phyloP scores from a whole-genome alignment of 2,329 filamentous ascomycete genomes.

The Arthrobotrys iridis region DNA sequence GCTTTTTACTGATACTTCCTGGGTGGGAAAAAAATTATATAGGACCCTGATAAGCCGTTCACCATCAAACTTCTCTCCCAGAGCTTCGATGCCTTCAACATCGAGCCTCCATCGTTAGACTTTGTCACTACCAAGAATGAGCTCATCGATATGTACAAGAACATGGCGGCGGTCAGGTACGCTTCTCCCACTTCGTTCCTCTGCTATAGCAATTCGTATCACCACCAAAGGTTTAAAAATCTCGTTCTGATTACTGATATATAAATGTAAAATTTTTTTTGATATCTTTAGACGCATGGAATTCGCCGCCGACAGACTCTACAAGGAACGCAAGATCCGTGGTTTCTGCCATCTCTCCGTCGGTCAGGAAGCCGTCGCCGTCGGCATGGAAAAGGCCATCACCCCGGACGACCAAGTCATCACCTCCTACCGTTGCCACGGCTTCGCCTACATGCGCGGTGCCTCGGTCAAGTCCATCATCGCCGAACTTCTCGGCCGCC shows the following conservation, averaged over 20 bases:
- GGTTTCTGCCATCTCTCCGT: conserved; percentile 99
- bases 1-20: neutral
- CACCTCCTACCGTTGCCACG: conserved; percentile 98
- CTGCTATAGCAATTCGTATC: neutral
- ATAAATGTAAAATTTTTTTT: neutral
- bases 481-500: conserved; percentile 91
- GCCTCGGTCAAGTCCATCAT: conserved; percentile 91
- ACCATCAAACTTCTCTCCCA: conserved; percentile 92
- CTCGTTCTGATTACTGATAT: conserved; percentile 4
- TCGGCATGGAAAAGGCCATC: conserved; percentile 96
- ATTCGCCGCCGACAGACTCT: conserved; percentile 97
- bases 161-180: conserved; percentile 95
- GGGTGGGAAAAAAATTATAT: too few relatives aligned
- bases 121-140: conserved; percentile 95
- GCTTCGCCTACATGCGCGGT: conserved; percentile 96
- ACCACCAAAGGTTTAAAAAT: neutral
- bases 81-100: conserved; percentile 99
- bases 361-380: conserved; percentile 95
- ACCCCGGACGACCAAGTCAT: conserved; percentile 92
- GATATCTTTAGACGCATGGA: conserved; percentile 85
- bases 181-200: conserved; percentile 60
- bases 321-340: conserved; percentile 99
- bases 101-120: conserved; percentile 94
- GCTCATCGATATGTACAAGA: conserved; percentile 98
- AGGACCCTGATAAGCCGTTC: conserved; percentile 96